Evolutionary conservation across 768 basidiomycete genomes (phyloP), one percentile per base, ranked within the genome.

Genomic region (Auriscalpium microsporum): DNA sequence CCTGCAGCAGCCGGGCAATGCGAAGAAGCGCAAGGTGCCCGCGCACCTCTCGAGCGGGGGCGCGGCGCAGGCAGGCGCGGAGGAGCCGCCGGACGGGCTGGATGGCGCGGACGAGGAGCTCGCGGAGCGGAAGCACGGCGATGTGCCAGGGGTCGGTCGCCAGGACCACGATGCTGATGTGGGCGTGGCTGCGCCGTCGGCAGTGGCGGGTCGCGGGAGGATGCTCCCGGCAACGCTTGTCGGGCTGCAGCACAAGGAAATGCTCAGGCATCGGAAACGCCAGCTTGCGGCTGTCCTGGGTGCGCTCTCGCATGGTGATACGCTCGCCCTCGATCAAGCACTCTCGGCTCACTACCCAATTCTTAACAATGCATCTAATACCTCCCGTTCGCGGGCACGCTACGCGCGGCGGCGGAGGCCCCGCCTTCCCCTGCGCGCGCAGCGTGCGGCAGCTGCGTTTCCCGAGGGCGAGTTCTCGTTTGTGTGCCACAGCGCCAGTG

Each of bases 11-110:
- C 87, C 83, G 3, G 85, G 84, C 8, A 92, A 92, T 63, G 86
- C 87, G 48, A 92, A 92, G 80, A 92, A 92, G 72, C 77, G 90
- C 48, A 92, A 92, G 67, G 89, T 92, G 3, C 90, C 90, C 1
- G 78, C 81, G 38, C 84, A 87, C 67, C 65, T 72, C 53, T 67
- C 73, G 14, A 71, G 72, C 50, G 28, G 28, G 5, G 28, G 28
- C 28, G 28, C 28, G 28, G 67, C 70, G 40, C 68, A 65, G 46
- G 71, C 67, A 45, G 75, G 76, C 53, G 76, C 75, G 45, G 77
- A 78, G 55, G 28, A 28, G 28, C 65, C 61, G 53, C 66, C 68
- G 55, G 74, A 76, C 45, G 67, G 59, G 42, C 64, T 66, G 51
- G 73, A 75, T 40, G 73, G 73, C 11, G 75, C 69, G 21, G 75